Evolutionary conservation across 257 asterid genomes (phyloP), one percentile per base, ranked within the genome.

Genomic region (Gentiana dahurica): DNA sequence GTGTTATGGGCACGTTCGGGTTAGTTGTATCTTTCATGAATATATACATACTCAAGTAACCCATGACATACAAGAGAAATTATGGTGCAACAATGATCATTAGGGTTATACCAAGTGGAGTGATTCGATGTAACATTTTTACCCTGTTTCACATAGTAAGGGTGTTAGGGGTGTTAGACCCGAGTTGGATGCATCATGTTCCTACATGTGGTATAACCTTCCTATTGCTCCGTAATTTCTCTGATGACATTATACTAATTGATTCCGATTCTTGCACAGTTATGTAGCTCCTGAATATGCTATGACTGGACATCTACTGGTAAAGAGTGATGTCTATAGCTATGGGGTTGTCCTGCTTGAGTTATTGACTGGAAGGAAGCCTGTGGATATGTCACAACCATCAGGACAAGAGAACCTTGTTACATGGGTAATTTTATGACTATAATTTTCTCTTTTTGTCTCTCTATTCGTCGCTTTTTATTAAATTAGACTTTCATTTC

Each of bases 1-100:
- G 98, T 67, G 98, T 91, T 48, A 91, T 91, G 98, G 98, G 98
- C 64, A 87, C 98, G 72, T 91, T 91, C 60, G 97, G 97, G 98
- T 87, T 58, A 73, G 46, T 41, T 24, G 96, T 79, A 51, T 64
- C 59, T 50, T 59, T 46, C 44, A 46, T 39, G 33, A 55, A 12
- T 45, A 51, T 36, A 24, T 24, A 24, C 24, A 24, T 24, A 24
- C 24, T 15, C 59, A 36, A 15, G 37, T 45, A 57, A 44, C 37
- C 36, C 41, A 38, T 9, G 12, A 35, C 34, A 47, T 57, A 24
- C 24, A 24, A 24, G 24, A 24, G 24, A 24, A n/a, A 24, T 24
- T 24, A 24, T 24, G 24, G 24, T 0, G 24, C 24, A 24, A 24
- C 24, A 24, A 24, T 24, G 24, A 24, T 24, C 24, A 24, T 24